Evolutionary conservation across 148 eudicot species (phyloP).

Genomic region (Pharnaceum exiguum): DNA sequence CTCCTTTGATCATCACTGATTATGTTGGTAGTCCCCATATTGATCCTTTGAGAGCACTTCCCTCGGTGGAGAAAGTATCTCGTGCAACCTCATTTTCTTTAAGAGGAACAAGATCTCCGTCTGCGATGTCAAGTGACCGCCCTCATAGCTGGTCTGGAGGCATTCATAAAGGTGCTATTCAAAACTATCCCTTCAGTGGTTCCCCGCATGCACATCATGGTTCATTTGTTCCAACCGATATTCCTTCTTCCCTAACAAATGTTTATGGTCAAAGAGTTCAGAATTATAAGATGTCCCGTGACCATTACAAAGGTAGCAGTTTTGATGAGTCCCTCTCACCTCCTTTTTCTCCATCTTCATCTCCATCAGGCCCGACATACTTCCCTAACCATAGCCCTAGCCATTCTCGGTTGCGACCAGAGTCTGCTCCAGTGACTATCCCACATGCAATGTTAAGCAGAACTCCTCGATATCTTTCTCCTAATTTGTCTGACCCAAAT

Average conservation of each 20-base stretch:
- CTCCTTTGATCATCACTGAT: conserved; percentile 79
- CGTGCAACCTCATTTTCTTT: conserved; percentile 41
- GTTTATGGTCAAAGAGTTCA: conserved; percentile 51
- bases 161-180: conserved; percentile 36
- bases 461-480: conserved; percentile 75
- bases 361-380: conserved; percentile 68
- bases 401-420: conserved; percentile 49
- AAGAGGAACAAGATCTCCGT: conserved; percentile 43
- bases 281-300: conserved; percentile 30
- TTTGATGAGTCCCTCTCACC: conserved; percentile 84
- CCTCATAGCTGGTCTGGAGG: conserved; percentile 96
- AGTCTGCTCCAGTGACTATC: conserved; percentile 82
- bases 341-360: conserved; percentile 84
- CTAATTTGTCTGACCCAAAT: conserved; percentile 84
- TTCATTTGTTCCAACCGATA: conserved; percentile 38
- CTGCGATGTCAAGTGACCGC: conserved; percentile 52
- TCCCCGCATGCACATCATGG: conserved; percentile 52
- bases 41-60: conserved; percentile 77
- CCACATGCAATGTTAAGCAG: conserved; percentile 75
- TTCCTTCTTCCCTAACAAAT: conserved; percentile 42
- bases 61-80: conserved; percentile 39
- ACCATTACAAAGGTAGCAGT: conserved; percentile 37
- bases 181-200: conserved; percentile 37
- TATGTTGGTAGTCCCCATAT: conserved; percentile 96
- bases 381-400: conserved; percentile 42